Conservation (phyloP, 225 moss, liverwort and hornwort species). For the Polytrichum formosum region DNA sequence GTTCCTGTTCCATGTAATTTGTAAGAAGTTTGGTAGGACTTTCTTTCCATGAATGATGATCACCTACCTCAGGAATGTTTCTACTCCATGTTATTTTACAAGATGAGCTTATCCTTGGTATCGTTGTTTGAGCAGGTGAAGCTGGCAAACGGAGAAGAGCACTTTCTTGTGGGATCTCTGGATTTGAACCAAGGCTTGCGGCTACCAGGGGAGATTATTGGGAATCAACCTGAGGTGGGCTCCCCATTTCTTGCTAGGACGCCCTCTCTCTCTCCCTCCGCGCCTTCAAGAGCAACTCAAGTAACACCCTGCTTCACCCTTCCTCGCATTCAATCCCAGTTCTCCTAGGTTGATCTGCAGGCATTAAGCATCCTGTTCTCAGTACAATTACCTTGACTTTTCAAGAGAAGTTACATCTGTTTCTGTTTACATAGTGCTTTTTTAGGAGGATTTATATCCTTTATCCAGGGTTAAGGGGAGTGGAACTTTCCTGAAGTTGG, state of each 20-base stretch:
- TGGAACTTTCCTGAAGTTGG: too few relatives aligned
- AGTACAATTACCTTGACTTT: not conserved
- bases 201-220: conserved; percentile 39
- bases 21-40: too few relatives aligned
- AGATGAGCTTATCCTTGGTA: not conserved
- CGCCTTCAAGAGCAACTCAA: conserved; percentile 20
- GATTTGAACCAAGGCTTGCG: conserved; percentile 55
- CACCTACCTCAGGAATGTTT: too few relatives aligned
- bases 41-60: too few relatives aligned
- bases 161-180: conserved; percentile 50
- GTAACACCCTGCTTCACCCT: conserved; percentile 10
- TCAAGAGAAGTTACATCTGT: too few relatives aligned
- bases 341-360: too few relatives aligned
- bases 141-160: conserved; percentile 34
- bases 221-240: conserved; percentile 30
- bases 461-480: too few relatives aligned
- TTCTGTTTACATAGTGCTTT: too few relatives aligned
- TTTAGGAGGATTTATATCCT: too few relatives aligned
- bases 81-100: too few relatives aligned
- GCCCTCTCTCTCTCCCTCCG: conserved; percentile 3
- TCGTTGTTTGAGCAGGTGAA: conserved; percentile 30
- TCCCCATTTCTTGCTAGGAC: conserved; percentile 19
- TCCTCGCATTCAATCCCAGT: not conserved
- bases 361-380: too few relatives aligned
- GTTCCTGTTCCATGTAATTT: too few relatives aligned